phyloP scores from a whole-genome alignment of 768 basidiomycete species.

The Sarcodon sp. region DNA sequence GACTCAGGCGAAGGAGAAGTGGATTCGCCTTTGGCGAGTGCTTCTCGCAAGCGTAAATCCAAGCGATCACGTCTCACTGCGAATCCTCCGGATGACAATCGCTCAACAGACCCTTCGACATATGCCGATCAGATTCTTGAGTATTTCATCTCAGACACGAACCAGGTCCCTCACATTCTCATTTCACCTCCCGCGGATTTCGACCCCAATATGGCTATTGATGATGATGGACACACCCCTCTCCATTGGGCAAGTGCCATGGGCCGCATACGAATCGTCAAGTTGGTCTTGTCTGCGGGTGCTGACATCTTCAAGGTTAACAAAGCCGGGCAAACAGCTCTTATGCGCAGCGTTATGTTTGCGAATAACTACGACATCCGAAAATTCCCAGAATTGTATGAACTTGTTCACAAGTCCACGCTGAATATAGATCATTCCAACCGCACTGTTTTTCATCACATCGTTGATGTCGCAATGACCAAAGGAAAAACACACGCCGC shows the following conservation, averaged over 20 bases:
- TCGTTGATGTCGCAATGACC: conserved; percentile 93
- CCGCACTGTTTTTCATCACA: conserved; percentile 95
- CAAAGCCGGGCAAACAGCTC: conserved; percentile 88
- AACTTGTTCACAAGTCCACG: conserved; percentile 93
- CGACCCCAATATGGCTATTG: conserved; percentile 92
- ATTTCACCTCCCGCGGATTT: conserved; percentile 83
- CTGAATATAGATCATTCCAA: conserved; percentile 98
- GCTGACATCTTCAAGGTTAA: conserved; percentile 97
- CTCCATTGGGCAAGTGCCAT: conserved; percentile 99
- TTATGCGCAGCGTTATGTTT: conserved; percentile 99
- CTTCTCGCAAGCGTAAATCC: conserved; percentile 33
- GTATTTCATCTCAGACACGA: conserved; percentile 97
- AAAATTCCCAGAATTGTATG: conserved; percentile 96
- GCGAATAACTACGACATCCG: conserved; percentile 99
- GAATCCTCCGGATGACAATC: conserved; percentile 29
- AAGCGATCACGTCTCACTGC: conserved; percentile 32
- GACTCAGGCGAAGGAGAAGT: conserved; percentile 22
- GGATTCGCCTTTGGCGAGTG: conserved; percentile 20
- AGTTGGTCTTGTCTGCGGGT: conserved; percentile 83
- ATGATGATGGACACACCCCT: conserved; percentile 95
- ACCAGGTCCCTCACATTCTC: conserved; percentile 78
- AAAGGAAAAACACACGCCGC: conserved; percentile 98
- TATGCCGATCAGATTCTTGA: conserved; percentile 96
- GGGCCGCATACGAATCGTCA: conserved; percentile 94
- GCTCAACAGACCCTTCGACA: conserved; percentile 39